phyloP scores from a whole-genome alignment of 1,284 basidiomycete genomes.

The Hemileia vastatrix region DNA sequence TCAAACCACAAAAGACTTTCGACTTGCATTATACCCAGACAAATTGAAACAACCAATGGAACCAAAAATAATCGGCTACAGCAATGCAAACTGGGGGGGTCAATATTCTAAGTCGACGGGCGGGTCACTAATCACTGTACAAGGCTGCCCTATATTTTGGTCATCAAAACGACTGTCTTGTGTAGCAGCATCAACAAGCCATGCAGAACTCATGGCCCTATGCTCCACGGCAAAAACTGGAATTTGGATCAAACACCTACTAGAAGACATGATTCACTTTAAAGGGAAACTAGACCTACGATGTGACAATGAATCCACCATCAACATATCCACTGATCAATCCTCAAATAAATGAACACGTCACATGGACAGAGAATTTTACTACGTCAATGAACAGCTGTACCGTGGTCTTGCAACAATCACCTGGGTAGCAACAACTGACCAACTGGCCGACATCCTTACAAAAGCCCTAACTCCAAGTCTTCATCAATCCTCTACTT shows the following conservation, averaged over 20 bases:
- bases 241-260: not conserved
- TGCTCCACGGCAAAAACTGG: not conserved
- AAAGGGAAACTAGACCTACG: too few species aligned
- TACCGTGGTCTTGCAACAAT: too few species aligned
- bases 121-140: not conserved
- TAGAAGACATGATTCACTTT: not conserved
- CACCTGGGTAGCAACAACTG: too few species aligned
- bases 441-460: too few species aligned
- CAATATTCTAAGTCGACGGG: not conserved
- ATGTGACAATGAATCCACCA: too few species aligned
- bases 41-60: not conserved
- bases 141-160: not conserved
- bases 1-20: not conserved
- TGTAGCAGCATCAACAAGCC: not conserved
- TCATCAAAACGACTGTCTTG: not conserved
- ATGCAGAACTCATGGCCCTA: constrained; percentile 8
- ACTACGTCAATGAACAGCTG: too few species aligned
- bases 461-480: too few species aligned
- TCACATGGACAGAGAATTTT: too few species aligned
- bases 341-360: too few species aligned
- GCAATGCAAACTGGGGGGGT: not conserved
- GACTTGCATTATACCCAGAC: not conserved
- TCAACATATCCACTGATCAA: too few species aligned
- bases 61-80: not conserved
- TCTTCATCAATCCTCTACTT: too few species aligned